Evolutionary conservation across 306 rosid genomes (phyloP), one percentile per base, ranked within the genome.

Genomic region (Oxytropis ochrocephala): DNA sequence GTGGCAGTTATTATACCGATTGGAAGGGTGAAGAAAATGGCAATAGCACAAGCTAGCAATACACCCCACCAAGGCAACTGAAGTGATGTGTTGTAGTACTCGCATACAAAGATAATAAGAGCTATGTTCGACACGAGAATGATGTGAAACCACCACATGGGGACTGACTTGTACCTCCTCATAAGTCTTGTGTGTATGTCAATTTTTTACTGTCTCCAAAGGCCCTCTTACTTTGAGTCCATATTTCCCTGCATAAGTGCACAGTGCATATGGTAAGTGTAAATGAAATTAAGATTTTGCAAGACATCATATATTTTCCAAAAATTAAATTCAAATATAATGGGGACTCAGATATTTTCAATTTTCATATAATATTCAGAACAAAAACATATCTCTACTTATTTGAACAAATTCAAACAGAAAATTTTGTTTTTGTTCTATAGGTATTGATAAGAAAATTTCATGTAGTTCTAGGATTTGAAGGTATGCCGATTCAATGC

Each of bases 21-120:
- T 11, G 96, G 96, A 47, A 85, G 89, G 27, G 96, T 86, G 79
- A 83, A 91, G 39, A 68, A 48, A 69, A 91, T 27, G 38, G 96
- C 77, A 69, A 88, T 78, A 55, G 75, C 86, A 58, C 92, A 88
- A 72, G 89, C 96, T 73, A 88, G 87, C 53, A 91, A 35, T 2
- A 85, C 91, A 16, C 96, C 97, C 97, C 97, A 91, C 97, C 97
- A 91, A 41, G 90, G 97, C 75, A 91, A 67, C 71, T 88, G 96
- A 69, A 91, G 96, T 5, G 96, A 67, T 55, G 70, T 83, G 0
- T 80, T 83, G 78, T 88, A 91, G 79, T 83, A 56, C 50, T 79
- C 57, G 67, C 75, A 81, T 10, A 86, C 49, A 56, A 86, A 83
- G 19, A 88, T 55, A 24, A 87, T 85, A 53, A 86, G 85, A 49